Conservation (phyloP, 257 asterid species). For the Eustoma russellianum region DNA sequence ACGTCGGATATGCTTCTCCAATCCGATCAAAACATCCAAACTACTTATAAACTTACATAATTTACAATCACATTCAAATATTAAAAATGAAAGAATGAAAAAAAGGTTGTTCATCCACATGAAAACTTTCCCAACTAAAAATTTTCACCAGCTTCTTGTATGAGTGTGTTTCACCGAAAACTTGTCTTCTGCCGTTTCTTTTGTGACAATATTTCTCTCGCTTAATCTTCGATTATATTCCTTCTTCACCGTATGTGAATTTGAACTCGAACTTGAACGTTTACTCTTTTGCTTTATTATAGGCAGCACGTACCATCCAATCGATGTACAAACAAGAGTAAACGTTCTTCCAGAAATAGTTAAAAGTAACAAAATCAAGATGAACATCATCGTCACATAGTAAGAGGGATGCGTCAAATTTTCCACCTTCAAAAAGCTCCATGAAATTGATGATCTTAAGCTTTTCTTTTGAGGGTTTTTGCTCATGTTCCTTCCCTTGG, state of each 20-base stretch:
- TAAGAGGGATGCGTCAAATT: slow-evolving; percentile 11
- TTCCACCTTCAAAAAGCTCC: not conserved
- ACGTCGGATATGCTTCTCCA: not conserved
- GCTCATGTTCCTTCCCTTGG: not conserved
- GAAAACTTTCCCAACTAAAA: too few relatives aligned
- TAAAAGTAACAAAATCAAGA: slow-evolving; percentile 34
- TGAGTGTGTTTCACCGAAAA: slow-evolving; percentile 13
- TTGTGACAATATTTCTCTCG: slow-evolving; percentile 16
- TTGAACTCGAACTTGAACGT: too few relatives aligned
- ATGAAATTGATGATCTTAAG: not conserved
- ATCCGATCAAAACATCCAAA: not conserved
- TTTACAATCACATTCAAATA: not conserved
- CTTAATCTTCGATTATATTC: slow-evolving; percentile 11
- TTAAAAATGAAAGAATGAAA: not conserved
- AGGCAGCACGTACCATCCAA: slow-evolving; percentile 46
- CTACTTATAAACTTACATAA: too few relatives aligned
- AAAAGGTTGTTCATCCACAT: not conserved
- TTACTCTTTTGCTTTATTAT: not conserved
- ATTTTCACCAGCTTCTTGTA: slow-evolving; percentile 21
- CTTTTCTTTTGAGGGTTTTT: not conserved
- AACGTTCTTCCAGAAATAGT: slow-evolving; percentile 36
- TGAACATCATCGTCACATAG: slow-evolving; percentile 15
- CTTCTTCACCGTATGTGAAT: slow-evolving; percentile 3
- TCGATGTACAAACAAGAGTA: slow-evolving; percentile 40
- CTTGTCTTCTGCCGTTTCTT: slow-evolving; percentile 12